These are phyloP conservation scores for Lactarius evosmus DNA, from an alignment of 768 basidiomycete species.

Conservation along the genomic window DNA sequence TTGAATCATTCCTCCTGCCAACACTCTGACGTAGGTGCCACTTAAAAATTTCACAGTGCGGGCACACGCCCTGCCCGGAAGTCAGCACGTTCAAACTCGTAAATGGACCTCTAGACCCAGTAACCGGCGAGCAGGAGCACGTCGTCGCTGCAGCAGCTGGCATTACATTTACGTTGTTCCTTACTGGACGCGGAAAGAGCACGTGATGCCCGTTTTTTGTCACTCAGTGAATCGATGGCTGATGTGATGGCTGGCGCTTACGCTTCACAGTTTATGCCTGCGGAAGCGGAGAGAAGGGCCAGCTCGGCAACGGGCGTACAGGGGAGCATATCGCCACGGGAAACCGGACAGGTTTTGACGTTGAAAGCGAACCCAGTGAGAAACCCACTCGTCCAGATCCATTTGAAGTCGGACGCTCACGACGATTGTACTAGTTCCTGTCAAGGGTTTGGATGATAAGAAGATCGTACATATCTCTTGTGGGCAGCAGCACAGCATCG, in stretches of 20 bases:
- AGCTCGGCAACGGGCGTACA: slow-evolving; percentile 88
- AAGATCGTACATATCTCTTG: slow-evolving; percentile 79
- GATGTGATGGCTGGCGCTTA: slow-evolving; percentile 3
- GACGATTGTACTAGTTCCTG: slow-evolving; percentile 47
- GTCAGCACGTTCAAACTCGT: slow-evolving; percentile 63
- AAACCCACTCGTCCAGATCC: neutral
- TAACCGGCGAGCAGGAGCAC: slow-evolving; percentile 56
- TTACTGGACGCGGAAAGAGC: slow-evolving; percentile 84
- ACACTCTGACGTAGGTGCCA: neutral
- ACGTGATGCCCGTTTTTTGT: slow-evolving; percentile 27
- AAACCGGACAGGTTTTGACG: slow-evolving; percentile 80
- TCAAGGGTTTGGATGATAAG: slow-evolving; percentile 73
- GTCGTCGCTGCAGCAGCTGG: slow-evolving; percentile 78
- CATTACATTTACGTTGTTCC: slow-evolving; percentile 75
- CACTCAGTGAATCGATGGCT: slow-evolving; percentile 14
- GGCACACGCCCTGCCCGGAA: slow-evolving; percentile 46
- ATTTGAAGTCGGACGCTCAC: slow-evolving; percentile 24
- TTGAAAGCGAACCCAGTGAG: slow-evolving; percentile 66
- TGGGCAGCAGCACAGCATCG: slow-evolving; percentile 84
- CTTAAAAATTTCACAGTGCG: slow-evolving; percentile 16
- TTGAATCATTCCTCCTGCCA: neutral
- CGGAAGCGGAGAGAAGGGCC: slow-evolving; percentile 90
- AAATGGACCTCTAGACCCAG: slow-evolving; percentile 42
- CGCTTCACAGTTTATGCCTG: slow-evolving; percentile 68
- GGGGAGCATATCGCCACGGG: slow-evolving; percentile 89